Conservation (phyloP, 495 filamentous ascomycete species). For the Mytilinidion resinicola region DNA sequence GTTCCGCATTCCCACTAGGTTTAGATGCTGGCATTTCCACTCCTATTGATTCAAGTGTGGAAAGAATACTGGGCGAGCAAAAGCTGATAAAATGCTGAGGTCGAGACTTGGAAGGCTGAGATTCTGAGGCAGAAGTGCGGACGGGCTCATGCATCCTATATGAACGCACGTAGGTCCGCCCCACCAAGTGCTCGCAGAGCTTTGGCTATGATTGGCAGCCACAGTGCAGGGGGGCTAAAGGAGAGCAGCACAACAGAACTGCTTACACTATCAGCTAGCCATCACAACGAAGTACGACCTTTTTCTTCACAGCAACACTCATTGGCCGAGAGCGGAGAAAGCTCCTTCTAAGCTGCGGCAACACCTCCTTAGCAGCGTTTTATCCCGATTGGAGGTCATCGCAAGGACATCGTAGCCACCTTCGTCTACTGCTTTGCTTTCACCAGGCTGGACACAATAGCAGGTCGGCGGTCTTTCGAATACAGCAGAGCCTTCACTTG, state of each 20-base stretch:
- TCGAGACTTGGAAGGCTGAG: too few relatives aligned
- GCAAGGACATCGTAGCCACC: conserved; percentile 5
- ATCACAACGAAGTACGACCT: conserved; percentile 1
- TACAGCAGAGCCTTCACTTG: neutral
- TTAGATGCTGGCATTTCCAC: too few relatives aligned
- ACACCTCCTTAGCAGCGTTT: conserved; percentile 4
- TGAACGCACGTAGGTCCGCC: too few relatives aligned
- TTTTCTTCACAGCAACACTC: neutral
- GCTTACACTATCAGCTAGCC: neutral
- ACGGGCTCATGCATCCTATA: too few relatives aligned
- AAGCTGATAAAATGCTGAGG: too few relatives aligned
- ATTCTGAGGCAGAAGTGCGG: too few relatives aligned
- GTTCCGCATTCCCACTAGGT: too few relatives aligned
- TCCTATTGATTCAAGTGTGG: too few relatives aligned
- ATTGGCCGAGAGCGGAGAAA: neutral
- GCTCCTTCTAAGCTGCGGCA: conserved; percentile 1
- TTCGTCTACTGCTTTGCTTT: neutral
- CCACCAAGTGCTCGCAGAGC: too few relatives aligned
- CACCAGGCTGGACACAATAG: conserved; percentile 8
- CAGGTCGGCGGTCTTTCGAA: conserved; percentile 8
- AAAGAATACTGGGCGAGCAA: too few relatives aligned
- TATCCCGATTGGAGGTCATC: conserved; percentile 6
- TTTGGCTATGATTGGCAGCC: conserved; percentile 1
- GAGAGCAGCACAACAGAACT: conserved; percentile 3
- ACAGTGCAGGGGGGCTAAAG: neutral